Evolutionary conservation across 768 basidiomycete genomes (phyloP).

Genomic region (Leccinum ochraceum): DNA sequence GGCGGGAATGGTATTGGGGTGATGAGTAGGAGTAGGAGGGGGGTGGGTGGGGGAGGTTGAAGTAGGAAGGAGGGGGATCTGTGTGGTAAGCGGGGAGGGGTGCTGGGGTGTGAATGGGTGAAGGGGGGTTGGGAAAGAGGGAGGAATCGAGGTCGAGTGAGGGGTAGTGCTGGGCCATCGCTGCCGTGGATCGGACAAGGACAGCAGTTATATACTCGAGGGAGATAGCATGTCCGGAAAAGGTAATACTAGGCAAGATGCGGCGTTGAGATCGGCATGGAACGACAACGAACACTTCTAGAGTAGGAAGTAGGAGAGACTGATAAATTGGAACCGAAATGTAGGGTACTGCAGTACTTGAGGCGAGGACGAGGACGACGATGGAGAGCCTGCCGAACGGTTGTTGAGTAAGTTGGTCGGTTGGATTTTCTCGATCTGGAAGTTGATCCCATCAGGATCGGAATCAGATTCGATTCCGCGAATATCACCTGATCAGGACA

Average conservation of each 20-base stretch:
- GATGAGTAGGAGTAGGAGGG: slow-evolving; percentile 7
- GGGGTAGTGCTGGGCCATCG: slow-evolving; percentile 24
- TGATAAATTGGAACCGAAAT: not conserved
- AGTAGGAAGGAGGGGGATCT: slow-evolving; percentile 16
- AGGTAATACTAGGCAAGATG: slow-evolving; percentile 8
- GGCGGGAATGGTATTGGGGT: too few species aligned
- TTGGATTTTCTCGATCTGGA: slow-evolving; percentile 12
- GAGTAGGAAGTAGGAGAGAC: not conserved
- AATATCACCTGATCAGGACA: slow-evolving; percentile 6
- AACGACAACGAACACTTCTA: slow-evolving; percentile 8
- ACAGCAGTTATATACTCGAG: slow-evolving; percentile 20
- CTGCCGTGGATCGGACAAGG: slow-evolving; percentile 8
- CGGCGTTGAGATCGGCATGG: slow-evolving; percentile 21
- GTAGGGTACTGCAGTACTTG: not conserved
- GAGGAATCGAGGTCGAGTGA: slow-evolving; percentile 11
- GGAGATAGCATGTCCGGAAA: slow-evolving; percentile 11
- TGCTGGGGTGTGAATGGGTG: not conserved
- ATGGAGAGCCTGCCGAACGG: not conserved
- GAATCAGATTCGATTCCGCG: slow-evolving; percentile 28
- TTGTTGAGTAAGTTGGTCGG: not conserved
- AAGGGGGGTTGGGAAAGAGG: slow-evolving; percentile 7
- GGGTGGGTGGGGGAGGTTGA: not conserved
- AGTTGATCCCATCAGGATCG: slow-evolving; percentile 28
- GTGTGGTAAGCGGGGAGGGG: slow-evolving; percentile 10
- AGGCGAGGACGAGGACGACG: not conserved